Evolutionary conservation across 371 early-diverging fungal genomes (phyloP), one percentile per base, ranked within the genome.

Genomic region (Lichtheimia ramosa): DNA sequence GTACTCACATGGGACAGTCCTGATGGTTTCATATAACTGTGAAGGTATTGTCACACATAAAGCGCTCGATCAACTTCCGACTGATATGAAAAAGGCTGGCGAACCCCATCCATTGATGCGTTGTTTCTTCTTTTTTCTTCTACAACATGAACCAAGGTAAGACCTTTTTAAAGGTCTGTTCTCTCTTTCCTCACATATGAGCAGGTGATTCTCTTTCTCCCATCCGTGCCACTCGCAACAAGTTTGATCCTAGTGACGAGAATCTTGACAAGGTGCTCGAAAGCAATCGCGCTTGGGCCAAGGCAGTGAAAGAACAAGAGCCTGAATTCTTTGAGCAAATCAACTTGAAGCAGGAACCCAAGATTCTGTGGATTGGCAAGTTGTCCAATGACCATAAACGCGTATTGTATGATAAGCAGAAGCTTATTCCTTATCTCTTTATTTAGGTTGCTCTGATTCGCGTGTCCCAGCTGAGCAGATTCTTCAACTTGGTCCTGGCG

Each of bases 321-420:
- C 75, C 77, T 21, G 63, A 64, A 8, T 77, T 77, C 46, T 77
- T 80, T 48, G 64, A 62, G 40, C 61, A 73, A 43, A 75, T 89
- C 14, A 84, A 90, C 42, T 59, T 81, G 60, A 83, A 83, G 55
- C 96, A 96, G 74, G 64, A 77, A 27, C 98, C 98, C 59, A 88
- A 92, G 71, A 83, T 96, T 55, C 80, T 96, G 16, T 97, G 95
- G 95, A 88, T 97, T 61, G 97, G 94, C 77, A 75, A 34, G 34
- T 34, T n/a, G n/a, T n/a, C n/a, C n/a, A n/a, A n/a, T n/a, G n/a
- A n/a, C n/a, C n/a, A 10, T 6, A 39, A 3, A 5, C 16, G 24
- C 6, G 51, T 14, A 24, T 6, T 3, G n/a, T n/a, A 24, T 15
- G 41, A 14, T 23, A 51, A 51, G 25, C 5, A 21, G 12, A 8